Conservation (phyloP, 2,329 filamentous ascomycete species). For the Nemania sp. region DNA sequence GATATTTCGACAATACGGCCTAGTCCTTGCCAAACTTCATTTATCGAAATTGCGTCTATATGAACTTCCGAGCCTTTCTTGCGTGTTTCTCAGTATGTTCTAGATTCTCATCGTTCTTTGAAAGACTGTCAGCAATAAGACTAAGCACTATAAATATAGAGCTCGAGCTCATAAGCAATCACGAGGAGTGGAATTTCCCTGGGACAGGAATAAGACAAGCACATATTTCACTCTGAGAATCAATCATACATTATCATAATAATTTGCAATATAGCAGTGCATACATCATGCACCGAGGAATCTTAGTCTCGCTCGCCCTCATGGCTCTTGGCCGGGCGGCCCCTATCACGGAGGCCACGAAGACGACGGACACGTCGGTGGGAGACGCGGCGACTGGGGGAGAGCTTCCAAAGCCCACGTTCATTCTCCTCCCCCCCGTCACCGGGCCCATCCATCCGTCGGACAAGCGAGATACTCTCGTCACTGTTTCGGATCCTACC, state of each 20-base stretch:
- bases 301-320: conserved; percentile 36
- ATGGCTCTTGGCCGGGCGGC: conserved; percentile 36
- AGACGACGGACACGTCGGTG: conserved; percentile 28
- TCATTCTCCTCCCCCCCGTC: conserved; percentile 31
- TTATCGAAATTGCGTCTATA: conserved; percentile 41
- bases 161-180: conserved; percentile 21
- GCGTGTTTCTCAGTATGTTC: conserved; percentile 12
- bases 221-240: not conserved
- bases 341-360: conserved; percentile 36
- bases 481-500: conserved; percentile 27
- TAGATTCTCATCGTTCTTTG: conserved; percentile 31
- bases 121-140: conserved; percentile 19
- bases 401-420: conserved; percentile 29
- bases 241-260: not conserved
- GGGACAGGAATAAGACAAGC: conserved; percentile 6
- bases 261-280: conserved; percentile 1
- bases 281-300: conserved; percentile 34
- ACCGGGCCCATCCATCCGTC: conserved; percentile 35
- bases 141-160: conserved; percentile 27
- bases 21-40: conserved; percentile 34
- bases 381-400: conserved; percentile 33
- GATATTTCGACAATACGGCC: conserved; percentile 37
- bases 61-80: conserved; percentile 31
- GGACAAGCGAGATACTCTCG: conserved; percentile 28
- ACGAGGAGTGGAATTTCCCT: conserved; percentile 4